These are phyloP conservation scores for Fraxinus dipetala DNA, from an alignment of 305 asterid species.

Conservation along the genomic window DNA sequence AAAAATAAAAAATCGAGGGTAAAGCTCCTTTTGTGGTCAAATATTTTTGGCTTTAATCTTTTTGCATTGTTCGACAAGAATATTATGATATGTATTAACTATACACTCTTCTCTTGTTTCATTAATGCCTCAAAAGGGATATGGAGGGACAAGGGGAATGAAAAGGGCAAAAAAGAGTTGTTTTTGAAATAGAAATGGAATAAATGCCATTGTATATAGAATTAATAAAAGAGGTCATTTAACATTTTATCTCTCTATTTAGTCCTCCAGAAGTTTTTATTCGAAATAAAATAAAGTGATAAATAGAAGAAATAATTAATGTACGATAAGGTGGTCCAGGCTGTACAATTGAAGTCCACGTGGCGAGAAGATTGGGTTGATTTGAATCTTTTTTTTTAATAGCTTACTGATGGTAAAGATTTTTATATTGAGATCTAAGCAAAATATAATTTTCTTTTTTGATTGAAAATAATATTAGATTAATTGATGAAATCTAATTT, in stretches of 20 bases:
- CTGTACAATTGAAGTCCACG: slow-evolving; percentile 38
- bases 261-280: neutral
- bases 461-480: neutral
- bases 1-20: neutral
- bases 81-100: neutral
- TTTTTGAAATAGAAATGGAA: neutral
- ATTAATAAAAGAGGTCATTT: neutral
- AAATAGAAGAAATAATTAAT: slow-evolving; percentile 20
- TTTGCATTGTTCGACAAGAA: neutral
- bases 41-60: neutral
- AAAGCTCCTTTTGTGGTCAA: neutral
- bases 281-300: neutral
- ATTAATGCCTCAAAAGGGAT: neutral
- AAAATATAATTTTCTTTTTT: neutral
- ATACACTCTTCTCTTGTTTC: neutral
- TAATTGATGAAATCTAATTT: neutral
- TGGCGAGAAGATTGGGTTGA: slow-evolving; percentile 29
- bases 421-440: neutral
- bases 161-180: neutral
- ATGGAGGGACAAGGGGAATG: neutral
- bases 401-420: neutral
- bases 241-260: neutral
- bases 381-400: neutral
- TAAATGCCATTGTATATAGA: neutral
- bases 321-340: slow-evolving; percentile 37